Percentiles rank a stretch among this genome's conserved stretches.
These are phyloP conservation scores for Dryadomyces sulphureus DNA, from an alignment of 2,329 filamentous ascomycete species.

Conservation along the genomic window DNA sequence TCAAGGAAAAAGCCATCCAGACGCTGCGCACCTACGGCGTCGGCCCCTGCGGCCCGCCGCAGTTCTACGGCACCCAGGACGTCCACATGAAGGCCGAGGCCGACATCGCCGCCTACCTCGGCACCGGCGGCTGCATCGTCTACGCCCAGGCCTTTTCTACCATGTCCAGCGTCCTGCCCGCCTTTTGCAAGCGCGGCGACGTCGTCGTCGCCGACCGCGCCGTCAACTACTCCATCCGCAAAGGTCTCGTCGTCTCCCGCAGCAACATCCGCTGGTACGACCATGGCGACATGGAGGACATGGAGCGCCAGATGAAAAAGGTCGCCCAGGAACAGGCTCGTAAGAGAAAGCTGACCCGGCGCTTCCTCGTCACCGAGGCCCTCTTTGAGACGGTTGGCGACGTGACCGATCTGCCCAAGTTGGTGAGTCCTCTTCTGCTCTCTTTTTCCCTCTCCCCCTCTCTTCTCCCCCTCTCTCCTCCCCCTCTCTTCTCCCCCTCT, in stretches of 20 bases:
- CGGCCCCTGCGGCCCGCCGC: constrained; percentile 87
- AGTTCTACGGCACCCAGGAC: constrained; percentile 97
- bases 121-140: constrained; percentile 78
- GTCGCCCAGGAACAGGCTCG: constrained; percentile 75
- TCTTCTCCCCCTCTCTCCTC: not conserved
- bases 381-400: constrained; percentile 87
- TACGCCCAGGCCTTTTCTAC: constrained; percentile 95
- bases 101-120: constrained; percentile 81
- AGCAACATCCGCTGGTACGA: constrained; percentile 90
- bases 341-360: constrained; percentile 73
- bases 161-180: constrained; percentile 90
- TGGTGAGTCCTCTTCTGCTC: constrained; percentile 37
- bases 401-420: constrained; percentile 66
- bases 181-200: constrained; percentile 93
- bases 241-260: constrained; percentile 82
- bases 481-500: not conserved
- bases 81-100: constrained; percentile 95
- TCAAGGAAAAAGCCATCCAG: constrained; percentile 91
- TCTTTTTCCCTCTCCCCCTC: not conserved
- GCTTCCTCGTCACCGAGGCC: constrained; percentile 93
- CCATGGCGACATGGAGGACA: constrained; percentile 89
- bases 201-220: constrained; percentile 92
- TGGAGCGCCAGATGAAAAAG: constrained; percentile 72
- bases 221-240: constrained; percentile 86
- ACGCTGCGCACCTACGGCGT: constrained; percentile 92